A percentile compares a stretch with the other conserved stretches of the same genome.
Evolutionary conservation across 352 stramenopile genomes (phyloP).

Genomic region (Pythium phragmiticola): DNA sequence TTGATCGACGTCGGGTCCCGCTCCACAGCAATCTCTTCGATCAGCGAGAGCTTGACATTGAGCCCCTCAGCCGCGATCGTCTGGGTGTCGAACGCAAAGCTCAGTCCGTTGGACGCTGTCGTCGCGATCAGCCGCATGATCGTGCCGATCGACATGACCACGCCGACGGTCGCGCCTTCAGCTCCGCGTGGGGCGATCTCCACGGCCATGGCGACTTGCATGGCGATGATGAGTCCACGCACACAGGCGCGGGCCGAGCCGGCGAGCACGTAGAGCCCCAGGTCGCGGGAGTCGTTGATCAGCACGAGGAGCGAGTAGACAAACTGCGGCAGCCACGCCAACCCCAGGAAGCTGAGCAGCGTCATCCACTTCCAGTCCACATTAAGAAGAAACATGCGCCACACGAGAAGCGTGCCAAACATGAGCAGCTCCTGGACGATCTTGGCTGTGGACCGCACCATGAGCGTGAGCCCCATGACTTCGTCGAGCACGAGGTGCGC

Average conservation of each 20-base stretch:
- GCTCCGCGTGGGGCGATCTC: conserved; percentile 54
- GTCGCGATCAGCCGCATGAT: conserved; percentile 51
- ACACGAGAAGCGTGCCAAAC: conserved; percentile 39
- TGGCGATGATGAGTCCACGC: conserved; percentile 35
- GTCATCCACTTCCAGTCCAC: conserved; percentile 41
- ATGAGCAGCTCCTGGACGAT: conserved; percentile 48
- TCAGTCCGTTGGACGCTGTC: conserved; percentile 42
- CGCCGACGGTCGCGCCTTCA: conserved; percentile 53
- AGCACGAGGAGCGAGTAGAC: conserved; percentile 40
- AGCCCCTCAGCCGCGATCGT: conserved; percentile 24
- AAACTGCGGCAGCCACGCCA: conserved; percentile 41
- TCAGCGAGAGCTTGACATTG: conserved; percentile 18
- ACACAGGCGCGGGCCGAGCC: conserved; percentile 38
- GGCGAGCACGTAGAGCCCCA: conserved; percentile 41
- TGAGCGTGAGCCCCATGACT: conserved; percentile 42
- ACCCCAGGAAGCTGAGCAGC: conserved; percentile 29
- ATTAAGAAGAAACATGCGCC: conserved; percentile 49
- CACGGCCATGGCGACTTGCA: conserved; percentile 39
- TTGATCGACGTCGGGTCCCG: conserved; percentile 10
- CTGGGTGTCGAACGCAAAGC: conserved; percentile 39
- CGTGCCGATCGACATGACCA: conserved; percentile 50
- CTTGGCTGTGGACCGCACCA: conserved; percentile 41
- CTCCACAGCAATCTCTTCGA: conserved; percentile 3
- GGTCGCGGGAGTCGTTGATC: conserved; percentile 26
- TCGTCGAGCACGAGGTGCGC: conserved; percentile 40